phyloP scores from a whole-genome alignment of 495 filamentous ascomycete species.

The Sordaria brevicollis region DNA sequence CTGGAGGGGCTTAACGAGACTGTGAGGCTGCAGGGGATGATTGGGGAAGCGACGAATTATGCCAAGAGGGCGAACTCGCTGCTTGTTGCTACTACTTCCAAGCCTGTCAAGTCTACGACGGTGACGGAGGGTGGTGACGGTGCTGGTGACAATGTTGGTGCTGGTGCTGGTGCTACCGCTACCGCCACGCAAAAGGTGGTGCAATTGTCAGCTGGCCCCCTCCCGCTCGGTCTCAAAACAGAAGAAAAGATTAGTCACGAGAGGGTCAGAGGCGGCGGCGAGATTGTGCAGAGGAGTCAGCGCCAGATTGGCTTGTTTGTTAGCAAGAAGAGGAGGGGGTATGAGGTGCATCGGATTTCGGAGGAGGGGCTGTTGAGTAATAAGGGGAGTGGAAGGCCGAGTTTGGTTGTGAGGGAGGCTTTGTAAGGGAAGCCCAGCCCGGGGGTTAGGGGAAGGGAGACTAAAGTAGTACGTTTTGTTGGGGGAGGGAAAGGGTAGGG shows the following conservation, averaged over 20 bases:
- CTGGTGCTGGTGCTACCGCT: no score
- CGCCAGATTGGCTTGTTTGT: constrained; percentile 64
- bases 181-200: no score
- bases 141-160: no score
- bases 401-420: constrained; percentile 12
- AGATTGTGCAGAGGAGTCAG: constrained; percentile 49
- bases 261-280: constrained; percentile 51
- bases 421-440: no score
- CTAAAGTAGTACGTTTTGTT: no score
- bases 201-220: constrained; percentile 12
- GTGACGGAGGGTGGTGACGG: constrained; percentile 5
- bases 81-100: not conserved
- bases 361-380: constrained; percentile 15
- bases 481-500: no score
- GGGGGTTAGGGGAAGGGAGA: no score
- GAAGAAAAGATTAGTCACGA: constrained; percentile 35
- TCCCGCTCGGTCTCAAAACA: constrained; percentile 69
- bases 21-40: constrained; percentile 52
- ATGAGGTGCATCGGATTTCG: constrained; percentile 68
- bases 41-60: constrained; percentile 62
- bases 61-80: constrained; percentile 35
- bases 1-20: constrained; percentile 70
- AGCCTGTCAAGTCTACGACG: constrained; percentile 6
- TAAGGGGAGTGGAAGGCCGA: constrained; percentile 1
- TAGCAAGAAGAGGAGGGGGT: constrained; percentile 62